phyloP scores from a whole-genome alignment of 2,329 filamentous ascomycete species.

The Fusarium falciforme region DNA sequence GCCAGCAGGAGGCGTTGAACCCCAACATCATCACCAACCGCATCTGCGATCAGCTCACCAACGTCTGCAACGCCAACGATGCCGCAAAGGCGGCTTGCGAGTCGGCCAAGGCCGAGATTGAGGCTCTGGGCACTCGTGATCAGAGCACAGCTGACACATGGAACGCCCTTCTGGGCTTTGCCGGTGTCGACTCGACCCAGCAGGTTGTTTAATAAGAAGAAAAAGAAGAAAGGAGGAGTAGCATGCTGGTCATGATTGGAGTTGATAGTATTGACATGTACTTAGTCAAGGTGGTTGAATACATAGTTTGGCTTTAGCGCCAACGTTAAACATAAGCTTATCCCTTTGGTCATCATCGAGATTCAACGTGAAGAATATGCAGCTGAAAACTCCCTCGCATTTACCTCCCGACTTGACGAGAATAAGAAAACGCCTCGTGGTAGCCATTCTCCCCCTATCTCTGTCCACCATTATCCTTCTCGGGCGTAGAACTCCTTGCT shows the following conservation, averaged over 20 bases:
- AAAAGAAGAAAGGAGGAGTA: not conserved
- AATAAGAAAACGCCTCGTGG: not conserved
- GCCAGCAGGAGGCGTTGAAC: constrained; percentile 75
- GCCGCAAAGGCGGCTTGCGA: constrained; percentile 67
- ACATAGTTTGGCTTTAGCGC: not conserved
- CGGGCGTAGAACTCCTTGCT: not conserved
- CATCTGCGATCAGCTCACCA: constrained; percentile 75
- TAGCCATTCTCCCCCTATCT: not conserved
- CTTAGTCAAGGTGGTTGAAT: not conserved
- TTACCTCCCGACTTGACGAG: not conserved
- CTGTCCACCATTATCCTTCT: not conserved
- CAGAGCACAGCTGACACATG: constrained; percentile 61
- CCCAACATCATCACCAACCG: constrained; percentile 80
- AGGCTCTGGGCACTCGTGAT: constrained; percentile 61
- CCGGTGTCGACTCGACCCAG: constrained; percentile 38
- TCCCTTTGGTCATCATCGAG: not conserved
- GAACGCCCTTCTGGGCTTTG: constrained; percentile 55
- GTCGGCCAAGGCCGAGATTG: constrained; percentile 64
- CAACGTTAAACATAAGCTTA: constrained; percentile 3
- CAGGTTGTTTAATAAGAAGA: constrained; percentile 28
- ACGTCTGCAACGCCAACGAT: constrained; percentile 72
- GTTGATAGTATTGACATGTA: constrained; percentile 15
- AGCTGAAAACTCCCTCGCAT: not conserved
- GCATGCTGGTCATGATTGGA: constrained; percentile 34
- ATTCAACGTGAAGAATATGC: not conserved